A percentile compares a stretch with the other conserved stretches of the same genome.
These are phyloP conservation scores for Trypanosoma conorhini DNA, from an alignment of 208 protist species.

Conservation along the genomic window DNA sequence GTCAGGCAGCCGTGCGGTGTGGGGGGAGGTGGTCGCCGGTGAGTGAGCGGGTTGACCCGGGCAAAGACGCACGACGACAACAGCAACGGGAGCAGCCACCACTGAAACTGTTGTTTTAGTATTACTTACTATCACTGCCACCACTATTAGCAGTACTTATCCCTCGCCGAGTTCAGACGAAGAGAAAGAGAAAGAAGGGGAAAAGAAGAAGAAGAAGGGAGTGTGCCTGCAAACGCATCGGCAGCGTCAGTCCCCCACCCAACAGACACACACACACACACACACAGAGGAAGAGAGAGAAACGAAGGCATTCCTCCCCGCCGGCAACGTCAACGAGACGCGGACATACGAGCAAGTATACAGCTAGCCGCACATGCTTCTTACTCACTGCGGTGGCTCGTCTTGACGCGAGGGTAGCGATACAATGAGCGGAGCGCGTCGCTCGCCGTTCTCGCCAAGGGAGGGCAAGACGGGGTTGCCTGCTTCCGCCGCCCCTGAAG, in stretches of 20 bases:
- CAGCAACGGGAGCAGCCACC: background rate
- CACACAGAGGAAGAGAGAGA: no score
- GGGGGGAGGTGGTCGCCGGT: background rate
- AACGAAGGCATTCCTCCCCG: background rate
- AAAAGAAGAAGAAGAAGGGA: background rate
- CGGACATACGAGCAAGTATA: background rate
- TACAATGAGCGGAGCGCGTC: background rate
- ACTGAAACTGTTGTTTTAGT: background rate
- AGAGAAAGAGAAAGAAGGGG: background rate
- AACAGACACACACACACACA: background rate
- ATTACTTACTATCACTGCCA: background rate
- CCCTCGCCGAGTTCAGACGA: background rate
- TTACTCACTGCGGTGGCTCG: background rate
- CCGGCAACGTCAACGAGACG: background rate
- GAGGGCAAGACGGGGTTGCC: background rate
- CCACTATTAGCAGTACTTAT: background rate
- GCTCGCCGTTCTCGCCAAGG: background rate
- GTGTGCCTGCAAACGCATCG: background rate
- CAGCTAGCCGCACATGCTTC: background rate
- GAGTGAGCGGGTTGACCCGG: background rate
- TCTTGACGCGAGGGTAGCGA: background rate
- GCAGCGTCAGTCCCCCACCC: background rate
- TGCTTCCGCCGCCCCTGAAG: background rate
- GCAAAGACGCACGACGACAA: slow-evolving; percentile 17
- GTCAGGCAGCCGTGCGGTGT: background rate